Evolutionary conservation across 306 rosid genomes (phyloP).

Genomic region (Quercus parvula): DNA sequence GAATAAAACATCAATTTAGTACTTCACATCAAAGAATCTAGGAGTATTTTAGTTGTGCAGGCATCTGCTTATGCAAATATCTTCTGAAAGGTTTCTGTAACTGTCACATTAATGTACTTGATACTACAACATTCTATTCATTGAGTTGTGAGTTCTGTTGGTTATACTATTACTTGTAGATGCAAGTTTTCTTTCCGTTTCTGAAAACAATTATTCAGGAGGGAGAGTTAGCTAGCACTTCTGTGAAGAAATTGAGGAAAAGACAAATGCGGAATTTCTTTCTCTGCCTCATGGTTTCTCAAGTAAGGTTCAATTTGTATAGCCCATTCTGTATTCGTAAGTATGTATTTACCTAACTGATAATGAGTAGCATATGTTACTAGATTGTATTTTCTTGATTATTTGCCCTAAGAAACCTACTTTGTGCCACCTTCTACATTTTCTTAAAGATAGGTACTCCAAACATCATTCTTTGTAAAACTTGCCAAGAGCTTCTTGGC

Average conservation of each 20-base stretch:
- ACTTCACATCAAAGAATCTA: neutral
- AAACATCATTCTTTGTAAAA: neutral
- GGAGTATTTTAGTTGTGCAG: neutral
- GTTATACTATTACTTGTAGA: neutral
- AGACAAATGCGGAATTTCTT: conserved; percentile 90
- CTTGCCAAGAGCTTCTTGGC: too few relatives aligned
- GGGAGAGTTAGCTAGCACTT: conserved; percentile 66
- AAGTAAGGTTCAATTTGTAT: conserved; percentile 43
- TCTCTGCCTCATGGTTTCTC: conserved; percentile 91
- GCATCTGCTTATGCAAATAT: neutral
- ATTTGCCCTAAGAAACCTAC: neutral
- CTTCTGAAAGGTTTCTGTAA: neutral
- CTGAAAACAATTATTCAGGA: conserved; percentile 51
- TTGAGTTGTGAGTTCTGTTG: neutral
- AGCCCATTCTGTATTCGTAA: neutral
- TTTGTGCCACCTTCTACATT: neutral
- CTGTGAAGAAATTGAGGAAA: conserved; percentile 77
- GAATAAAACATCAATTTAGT: neutral
- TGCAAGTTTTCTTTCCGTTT: conserved; percentile 23
- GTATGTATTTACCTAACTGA: neutral
- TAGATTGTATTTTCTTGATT: neutral
- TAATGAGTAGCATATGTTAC: neutral
- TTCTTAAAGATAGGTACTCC: neutral
- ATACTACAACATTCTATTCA: neutral
- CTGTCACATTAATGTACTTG: neutral